Conservation (phyloP, 768 basidiomycete genomes). For the Auriscalpium vulgare region DNA sequence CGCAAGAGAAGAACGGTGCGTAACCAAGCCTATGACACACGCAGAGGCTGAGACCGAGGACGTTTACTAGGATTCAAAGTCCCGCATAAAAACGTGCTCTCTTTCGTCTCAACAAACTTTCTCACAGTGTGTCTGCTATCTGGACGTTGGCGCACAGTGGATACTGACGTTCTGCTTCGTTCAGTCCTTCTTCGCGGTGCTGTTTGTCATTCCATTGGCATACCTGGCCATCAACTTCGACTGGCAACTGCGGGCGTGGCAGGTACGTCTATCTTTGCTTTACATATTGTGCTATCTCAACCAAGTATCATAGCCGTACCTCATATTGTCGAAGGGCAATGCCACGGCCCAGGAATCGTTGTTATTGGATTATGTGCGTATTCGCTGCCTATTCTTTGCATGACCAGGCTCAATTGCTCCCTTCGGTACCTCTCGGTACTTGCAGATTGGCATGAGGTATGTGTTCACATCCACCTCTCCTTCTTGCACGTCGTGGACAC, state of each 20-base stretch:
- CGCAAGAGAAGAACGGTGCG: constrained; percentile 2
- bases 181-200: constrained; percentile 53
- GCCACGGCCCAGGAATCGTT: constrained; percentile 50
- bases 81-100: constrained; percentile 40
- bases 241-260: constrained; percentile 47
- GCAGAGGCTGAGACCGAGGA: background rate
- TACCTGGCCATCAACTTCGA: constrained; percentile 45
- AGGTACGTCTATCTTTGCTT: constrained; percentile 31
- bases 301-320: constrained; percentile 43
- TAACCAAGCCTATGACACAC: background rate
- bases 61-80: constrained; percentile 41
- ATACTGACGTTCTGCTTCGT: background rate
- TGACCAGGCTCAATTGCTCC: no score
- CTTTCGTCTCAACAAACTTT: constrained; percentile 37
- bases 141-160: background rate
- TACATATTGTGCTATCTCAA: constrained; percentile 1
- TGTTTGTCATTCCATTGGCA: constrained; percentile 41
- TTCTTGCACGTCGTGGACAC: background rate
- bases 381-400: background rate
- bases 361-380: constrained; percentile 57
- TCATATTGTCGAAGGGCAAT: constrained; percentile 44
- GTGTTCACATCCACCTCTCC: background rate
- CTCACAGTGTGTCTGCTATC: constrained; percentile 31
- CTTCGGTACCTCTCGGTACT: background rate
- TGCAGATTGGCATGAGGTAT: constrained; percentile 8